Conservation (phyloP, 192 early-diverging fungal genomes). For the Pilaira anomala region DNA sequence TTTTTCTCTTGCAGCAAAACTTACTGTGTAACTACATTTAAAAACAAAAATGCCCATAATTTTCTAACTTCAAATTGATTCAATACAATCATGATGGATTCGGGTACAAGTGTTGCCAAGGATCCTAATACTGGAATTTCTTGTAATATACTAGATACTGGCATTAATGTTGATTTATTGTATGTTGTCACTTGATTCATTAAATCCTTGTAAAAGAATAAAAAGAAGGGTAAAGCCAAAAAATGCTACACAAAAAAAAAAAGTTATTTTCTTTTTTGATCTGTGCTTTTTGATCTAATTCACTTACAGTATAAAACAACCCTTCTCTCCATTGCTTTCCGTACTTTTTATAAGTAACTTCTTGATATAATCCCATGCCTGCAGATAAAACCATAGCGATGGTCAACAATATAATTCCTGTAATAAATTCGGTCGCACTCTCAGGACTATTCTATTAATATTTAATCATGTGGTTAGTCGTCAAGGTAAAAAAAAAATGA, state of each 20-base stretch:
- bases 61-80: conserved; percentile 42
- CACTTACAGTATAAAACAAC: conserved; percentile 75
- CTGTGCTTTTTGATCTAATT: background rate
- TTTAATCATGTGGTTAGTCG: background rate
- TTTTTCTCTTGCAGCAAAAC: too few species aligned
- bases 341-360: conserved; percentile 71
- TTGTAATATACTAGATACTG: conserved; percentile 15
- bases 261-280: background rate
- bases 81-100: background rate
- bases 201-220: conserved; percentile 71
- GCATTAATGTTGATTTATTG: conserved; percentile 52
- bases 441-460: background rate
- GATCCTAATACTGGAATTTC: conserved; percentile 4
- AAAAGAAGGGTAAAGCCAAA: conserved; percentile 77
- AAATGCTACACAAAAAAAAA: conserved; percentile 51
- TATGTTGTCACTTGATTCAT: conserved; percentile 49
- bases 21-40: conserved; percentile 81
- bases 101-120: background rate
- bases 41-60: conserved; percentile 67
- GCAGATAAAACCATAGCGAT: conserved; percentile 75
- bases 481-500: too few species aligned
- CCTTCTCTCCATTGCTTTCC: conserved; percentile 86
- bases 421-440: conserved; percentile 21
- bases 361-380: conserved; percentile 80
- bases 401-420: conserved; percentile 65